A percentile compares a stretch with the other conserved stretches of the same genome.
These are phyloP conservation scores for Paecilomyces sp. DNA, from an alignment of 2,329 filamentous ascomycete genomes.

Conservation along the genomic window DNA sequence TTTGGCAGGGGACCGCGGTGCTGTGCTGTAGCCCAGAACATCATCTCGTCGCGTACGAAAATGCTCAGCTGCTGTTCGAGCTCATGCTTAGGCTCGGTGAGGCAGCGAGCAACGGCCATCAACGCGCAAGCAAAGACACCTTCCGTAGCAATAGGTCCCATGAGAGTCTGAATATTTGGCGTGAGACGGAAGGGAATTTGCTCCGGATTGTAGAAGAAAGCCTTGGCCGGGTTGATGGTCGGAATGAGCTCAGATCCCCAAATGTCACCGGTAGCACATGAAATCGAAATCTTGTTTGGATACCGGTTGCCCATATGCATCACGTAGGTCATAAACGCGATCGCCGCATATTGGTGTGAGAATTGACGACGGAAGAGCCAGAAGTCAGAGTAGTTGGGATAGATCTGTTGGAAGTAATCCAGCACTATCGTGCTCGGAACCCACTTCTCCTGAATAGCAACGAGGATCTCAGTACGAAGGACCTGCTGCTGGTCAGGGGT, in stretches of 20 bases:
- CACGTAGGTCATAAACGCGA: slow-evolving; percentile 98
- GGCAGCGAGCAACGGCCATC: slow-evolving; percentile 91
- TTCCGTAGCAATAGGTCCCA: slow-evolving; percentile 93
- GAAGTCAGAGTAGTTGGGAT: slow-evolving; percentile 86
- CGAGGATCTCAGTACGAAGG: slow-evolving; percentile 83
- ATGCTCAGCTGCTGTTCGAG: slow-evolving; percentile 92
- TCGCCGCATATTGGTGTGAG: slow-evolving; percentile 85
- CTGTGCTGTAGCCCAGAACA: slow-evolving; percentile 84
- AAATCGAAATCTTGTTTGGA: slow-evolving; percentile 91
- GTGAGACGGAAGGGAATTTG: slow-evolving; percentile 95
- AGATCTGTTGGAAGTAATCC: slow-evolving; percentile 82
- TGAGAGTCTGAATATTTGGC: slow-evolving; percentile 88
- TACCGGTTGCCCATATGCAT: slow-evolving; percentile 96
- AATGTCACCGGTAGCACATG: slow-evolving; percentile 78
- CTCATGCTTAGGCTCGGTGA: slow-evolving; percentile 74
- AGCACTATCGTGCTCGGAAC: slow-evolving; percentile 76
- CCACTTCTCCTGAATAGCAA: slow-evolving; percentile 88
- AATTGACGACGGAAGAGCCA: slow-evolving; percentile 98
- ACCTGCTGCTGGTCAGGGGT: slow-evolving; percentile 61
- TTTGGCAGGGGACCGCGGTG: slow-evolving; percentile 61
- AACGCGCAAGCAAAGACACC: slow-evolving; percentile 92
- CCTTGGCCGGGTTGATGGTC: slow-evolving; percentile 73
- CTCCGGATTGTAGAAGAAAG: slow-evolving; percentile 91
- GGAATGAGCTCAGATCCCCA: slow-evolving; percentile 96
- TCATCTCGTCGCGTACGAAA: slow-evolving; percentile 96